Percentiles rank a stretch among this genome's conserved stretches.
phyloP scores from a whole-genome alignment of 2,329 filamentous ascomycete species.

The Ascochyta koolunga region DNA sequence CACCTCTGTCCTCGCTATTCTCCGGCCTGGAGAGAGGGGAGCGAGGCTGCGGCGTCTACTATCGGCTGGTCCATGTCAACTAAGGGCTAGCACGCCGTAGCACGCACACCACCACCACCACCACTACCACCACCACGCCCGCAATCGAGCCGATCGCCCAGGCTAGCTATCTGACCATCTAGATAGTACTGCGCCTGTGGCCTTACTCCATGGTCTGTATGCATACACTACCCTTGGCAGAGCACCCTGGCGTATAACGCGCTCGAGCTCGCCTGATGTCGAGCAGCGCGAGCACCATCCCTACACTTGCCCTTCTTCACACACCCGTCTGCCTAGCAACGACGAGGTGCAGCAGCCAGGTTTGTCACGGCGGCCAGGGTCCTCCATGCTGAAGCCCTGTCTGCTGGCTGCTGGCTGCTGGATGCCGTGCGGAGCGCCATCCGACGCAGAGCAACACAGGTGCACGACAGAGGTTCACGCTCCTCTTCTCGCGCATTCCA shows the following conservation, averaged over 20 bases:
- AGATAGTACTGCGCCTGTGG: no score
- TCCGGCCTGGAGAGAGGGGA: conserved; percentile 9
- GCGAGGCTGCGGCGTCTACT: conserved; percentile 8
- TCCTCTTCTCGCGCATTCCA: conserved; percentile 12
- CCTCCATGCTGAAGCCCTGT: conserved; percentile 2
- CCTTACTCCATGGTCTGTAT: no score
- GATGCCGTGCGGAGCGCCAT: conserved; percentile 8
- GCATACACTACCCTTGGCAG: background rate
- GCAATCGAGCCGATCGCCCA: conserved; percentile 27
- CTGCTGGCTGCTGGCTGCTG: background rate
- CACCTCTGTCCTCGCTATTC: background rate
- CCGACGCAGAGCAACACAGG: background rate
- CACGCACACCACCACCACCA: conserved; percentile 9
- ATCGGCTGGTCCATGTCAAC: background rate
- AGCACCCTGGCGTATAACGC: conserved; percentile 8
- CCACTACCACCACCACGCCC: conserved; percentile 5
- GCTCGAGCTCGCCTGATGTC: conserved; percentile 10
- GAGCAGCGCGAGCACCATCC: conserved; percentile 14
- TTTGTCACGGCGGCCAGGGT: conserved; percentile 7
- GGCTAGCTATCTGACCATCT: background rate
- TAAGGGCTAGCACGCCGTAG: conserved; percentile 1
- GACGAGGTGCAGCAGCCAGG: conserved; percentile 7
- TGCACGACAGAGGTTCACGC: conserved; percentile 5
- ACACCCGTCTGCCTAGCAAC: background rate
- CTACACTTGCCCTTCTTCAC: conserved; percentile 6